These are phyloP conservation scores for Cymbopogon flexuosus DNA, from an alignment of 202 grass and related monocot species.

Conservation along the genomic window DNA sequence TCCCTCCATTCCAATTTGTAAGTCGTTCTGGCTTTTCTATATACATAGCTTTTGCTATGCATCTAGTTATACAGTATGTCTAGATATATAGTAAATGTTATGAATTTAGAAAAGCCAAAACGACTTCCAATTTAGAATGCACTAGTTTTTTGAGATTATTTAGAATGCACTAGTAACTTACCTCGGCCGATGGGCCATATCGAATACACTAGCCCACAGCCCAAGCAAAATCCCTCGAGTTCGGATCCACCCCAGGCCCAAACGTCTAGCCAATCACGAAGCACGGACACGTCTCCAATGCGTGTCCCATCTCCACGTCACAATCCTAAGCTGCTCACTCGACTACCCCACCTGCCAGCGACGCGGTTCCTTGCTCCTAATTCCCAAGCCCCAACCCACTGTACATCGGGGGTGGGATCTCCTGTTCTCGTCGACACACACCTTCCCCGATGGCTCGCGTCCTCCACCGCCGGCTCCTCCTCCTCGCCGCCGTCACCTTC, in stretches of 20 bases:
- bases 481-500: conserved; percentile 1
- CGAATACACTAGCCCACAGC: not conserved
- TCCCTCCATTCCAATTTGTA: too few species aligned
- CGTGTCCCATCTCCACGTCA: conserved; percentile 26
- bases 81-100: too few species aligned
- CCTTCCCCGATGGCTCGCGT: conserved; percentile 46
- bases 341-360: conserved; percentile 33
- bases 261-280: conserved; percentile 41
- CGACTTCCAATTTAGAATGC: too few species aligned
- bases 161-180: too few species aligned
- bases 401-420: conserved; percentile 12
- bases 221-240: not conserved
- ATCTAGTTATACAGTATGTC: too few species aligned
- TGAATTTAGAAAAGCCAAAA: too few species aligned
- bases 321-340: not conserved
- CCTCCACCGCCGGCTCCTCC: conserved; percentile 39
- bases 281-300: conserved; percentile 33
- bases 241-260: not conserved
- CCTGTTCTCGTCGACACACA: not conserved
- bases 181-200: too few species aligned
- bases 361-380: not conserved
- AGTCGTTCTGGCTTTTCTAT: too few species aligned
- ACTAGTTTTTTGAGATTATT: too few species aligned
- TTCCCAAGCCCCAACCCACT: not conserved
- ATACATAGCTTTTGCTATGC: too few species aligned